These are phyloP conservation scores for Boletus rufocinnamomeus DNA, from an alignment of 768 basidiomycete genomes.

Conservation along the genomic window DNA sequence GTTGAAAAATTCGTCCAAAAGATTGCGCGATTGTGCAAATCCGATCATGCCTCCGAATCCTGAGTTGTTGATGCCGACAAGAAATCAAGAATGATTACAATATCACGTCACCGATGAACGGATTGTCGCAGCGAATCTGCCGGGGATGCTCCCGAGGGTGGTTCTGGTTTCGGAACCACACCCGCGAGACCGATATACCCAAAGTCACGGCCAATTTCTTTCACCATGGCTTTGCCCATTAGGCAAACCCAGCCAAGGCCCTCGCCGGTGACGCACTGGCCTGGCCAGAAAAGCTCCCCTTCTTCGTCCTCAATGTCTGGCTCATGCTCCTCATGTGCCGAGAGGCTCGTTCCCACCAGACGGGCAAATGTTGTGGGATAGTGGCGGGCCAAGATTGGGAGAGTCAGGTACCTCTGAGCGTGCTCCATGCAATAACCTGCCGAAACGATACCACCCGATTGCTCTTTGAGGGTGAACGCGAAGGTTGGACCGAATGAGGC, in stretches of 20 bases:
- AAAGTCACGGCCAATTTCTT: slow-evolving; percentile 74
- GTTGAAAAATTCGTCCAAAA: slow-evolving; percentile 32
- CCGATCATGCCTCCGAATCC: slow-evolving; percentile 27
- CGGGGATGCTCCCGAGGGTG: slow-evolving; percentile 33
- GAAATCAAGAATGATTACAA: slow-evolving; percentile 25
- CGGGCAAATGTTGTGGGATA: slow-evolving; percentile 78
- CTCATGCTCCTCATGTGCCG: slow-evolving; percentile 69
- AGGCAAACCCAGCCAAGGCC: slow-evolving; percentile 87
- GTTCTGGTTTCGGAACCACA: slow-evolving; percentile 68
- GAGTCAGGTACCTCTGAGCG: slow-evolving; percentile 57
- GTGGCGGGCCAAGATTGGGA: slow-evolving; percentile 66
- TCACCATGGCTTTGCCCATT: slow-evolving; percentile 85
- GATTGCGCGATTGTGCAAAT: slow-evolving; percentile 27
- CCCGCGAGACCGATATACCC: slow-evolving; percentile 73
- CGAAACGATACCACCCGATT: slow-evolving; percentile 41
- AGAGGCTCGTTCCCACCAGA: slow-evolving; percentile 64
- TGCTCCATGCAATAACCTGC: slow-evolving; percentile 46
- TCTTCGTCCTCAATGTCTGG: slow-evolving; percentile 85
- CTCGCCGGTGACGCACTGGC: slow-evolving; percentile 69
- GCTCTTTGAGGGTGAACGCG: slow-evolving; percentile 31
- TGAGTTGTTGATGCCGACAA: slow-evolving; percentile 33
- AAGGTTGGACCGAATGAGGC: slow-evolving; percentile 31
- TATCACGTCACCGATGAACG: slow-evolving; percentile 32
- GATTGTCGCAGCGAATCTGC: slow-evolving; percentile 35
- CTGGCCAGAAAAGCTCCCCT: slow-evolving; percentile 85